These are phyloP conservation scores for Carnegiea gigantea DNA, from an alignment of 179 eudicot species.

Conservation along the genomic window DNA sequence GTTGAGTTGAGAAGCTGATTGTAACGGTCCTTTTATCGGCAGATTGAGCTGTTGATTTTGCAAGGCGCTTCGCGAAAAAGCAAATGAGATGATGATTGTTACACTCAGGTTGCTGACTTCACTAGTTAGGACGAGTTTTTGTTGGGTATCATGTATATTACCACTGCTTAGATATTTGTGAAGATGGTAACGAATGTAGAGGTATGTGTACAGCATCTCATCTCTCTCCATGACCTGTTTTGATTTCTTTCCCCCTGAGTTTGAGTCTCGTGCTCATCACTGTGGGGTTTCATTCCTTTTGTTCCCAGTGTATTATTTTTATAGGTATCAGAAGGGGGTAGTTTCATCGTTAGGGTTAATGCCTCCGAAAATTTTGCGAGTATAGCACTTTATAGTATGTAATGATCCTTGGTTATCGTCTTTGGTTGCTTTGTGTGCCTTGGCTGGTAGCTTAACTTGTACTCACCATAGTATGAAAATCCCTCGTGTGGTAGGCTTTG, in stretches of 20 bases:
- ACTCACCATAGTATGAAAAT: constrained; percentile 1
- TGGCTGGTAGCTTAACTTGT: neutral
- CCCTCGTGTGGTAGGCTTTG: neutral
- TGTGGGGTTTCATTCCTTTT: constrained; percentile 43
- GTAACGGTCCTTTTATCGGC: constrained; percentile 28
- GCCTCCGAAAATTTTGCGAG: constrained; percentile 63
- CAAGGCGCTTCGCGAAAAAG: constrained; percentile 31
- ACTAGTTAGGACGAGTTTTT: constrained; percentile 39
- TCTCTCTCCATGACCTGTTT: constrained; percentile 38
- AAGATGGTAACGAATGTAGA: constrained; percentile 50
- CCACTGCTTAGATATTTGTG: constrained; percentile 41
- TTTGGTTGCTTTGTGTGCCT: constrained; percentile 12
- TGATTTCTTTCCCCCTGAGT: constrained; percentile 15
- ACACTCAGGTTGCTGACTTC: constrained; percentile 29
- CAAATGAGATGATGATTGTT: constrained; percentile 35
- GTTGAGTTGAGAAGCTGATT: constrained; percentile 12
- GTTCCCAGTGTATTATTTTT: constrained; percentile 50
- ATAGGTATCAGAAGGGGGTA: constrained; percentile 35
- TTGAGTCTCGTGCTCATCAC: constrained; percentile 30
- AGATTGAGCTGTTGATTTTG: constrained; percentile 48
- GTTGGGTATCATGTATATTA: constrained; percentile 64
- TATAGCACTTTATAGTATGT: constrained; percentile 45
- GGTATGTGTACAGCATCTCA: constrained; percentile 69
- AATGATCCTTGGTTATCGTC: constrained; percentile 21
- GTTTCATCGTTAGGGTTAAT: constrained; percentile 50